Base-by-base conservation (phyloP, 768 basidiomycete genomes). In the Gloeopeniophorella convolvens region DNA sequence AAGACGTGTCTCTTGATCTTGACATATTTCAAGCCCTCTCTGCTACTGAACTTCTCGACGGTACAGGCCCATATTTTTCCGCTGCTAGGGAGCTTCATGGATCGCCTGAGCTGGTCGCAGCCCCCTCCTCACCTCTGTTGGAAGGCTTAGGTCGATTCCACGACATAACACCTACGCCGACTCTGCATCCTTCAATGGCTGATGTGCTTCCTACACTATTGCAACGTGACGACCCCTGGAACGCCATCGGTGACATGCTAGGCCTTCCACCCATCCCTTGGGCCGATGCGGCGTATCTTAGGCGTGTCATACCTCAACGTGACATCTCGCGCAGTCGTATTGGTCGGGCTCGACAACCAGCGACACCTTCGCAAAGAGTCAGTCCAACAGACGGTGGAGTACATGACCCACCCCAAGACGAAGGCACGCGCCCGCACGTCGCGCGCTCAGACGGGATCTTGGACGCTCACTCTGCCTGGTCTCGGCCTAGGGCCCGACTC, bases 231-330 rank as follows among this genome's bases (percentile, higher is more conserved):
- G 36, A 58, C 21, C 54, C 57, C 16, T 58, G 57, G 57, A 58
- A 56, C 24, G 45, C 36, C 16, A 58, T 58, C 13, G 57, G 57
- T 3, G 36, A 51, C 20, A 16, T 58, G 15, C n/a, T 58, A 5
- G 33, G 18, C 33, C 54, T 58, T 27, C 45, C 54, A 16, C 42
- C 54, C 4, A 52, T 55, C 20, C 54, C 54, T 26, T 11, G 40
- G 11, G 35, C 54, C 16, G 45, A 55, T 32, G 30, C 34, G 13
- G 18, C 35, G 0, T 53, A 44, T 40, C 27, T 53, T 21, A 26
- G 30, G 18, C 33, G 16, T 18, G 36, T 53, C n/a, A 11, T 41
- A 13, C 36, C 37, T 27, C 40, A 13, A 24, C 24, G 27, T n/a
- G 21, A 18, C 13, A 24, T 24, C 24, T 21, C 31, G 10, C 34